A percentile compares a stretch with the other conserved stretches of the same genome.
phyloP scores from a whole-genome alignment of 2,329 filamentous ascomycete genomes.

The Aspergillus sp. region DNA sequence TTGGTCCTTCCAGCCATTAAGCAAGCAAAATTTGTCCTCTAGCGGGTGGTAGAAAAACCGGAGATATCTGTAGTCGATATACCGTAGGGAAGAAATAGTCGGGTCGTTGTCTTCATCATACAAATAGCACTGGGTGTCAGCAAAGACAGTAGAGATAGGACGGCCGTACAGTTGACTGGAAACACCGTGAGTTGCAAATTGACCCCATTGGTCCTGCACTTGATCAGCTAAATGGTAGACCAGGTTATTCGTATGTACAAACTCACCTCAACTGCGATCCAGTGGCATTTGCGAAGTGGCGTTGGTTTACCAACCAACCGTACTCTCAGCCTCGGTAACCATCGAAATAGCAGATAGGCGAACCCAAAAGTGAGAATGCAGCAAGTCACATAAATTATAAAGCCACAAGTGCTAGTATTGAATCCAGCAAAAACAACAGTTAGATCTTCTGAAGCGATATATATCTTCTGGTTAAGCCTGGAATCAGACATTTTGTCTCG shows the following conservation, averaged over 20 bases:
- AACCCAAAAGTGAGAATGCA: slow-evolving; percentile 69
- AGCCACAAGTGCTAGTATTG: slow-evolving; percentile 65
- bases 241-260: neutral
- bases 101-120: slow-evolving; percentile 66
- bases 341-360: slow-evolving; percentile 77
- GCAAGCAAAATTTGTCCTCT: slow-evolving; percentile 80
- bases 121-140: slow-evolving; percentile 47
- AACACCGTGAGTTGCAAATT: slow-evolving; percentile 72
- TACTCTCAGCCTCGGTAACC: slow-evolving; percentile 84
- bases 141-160: slow-evolving; percentile 56
- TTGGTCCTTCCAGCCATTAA: slow-evolving; percentile 90
- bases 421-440: slow-evolving; percentile 93
- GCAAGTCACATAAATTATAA: slow-evolving; percentile 59
- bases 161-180: slow-evolving; percentile 53
- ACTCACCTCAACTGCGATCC: slow-evolving; percentile 81
- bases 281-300: slow-evolving; percentile 68
- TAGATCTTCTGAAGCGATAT: slow-evolving; percentile 87
- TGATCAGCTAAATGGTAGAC: slow-evolving; percentile 18
- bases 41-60: slow-evolving; percentile 85
- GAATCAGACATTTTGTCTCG: slow-evolving; percentile 56
- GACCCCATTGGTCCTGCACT: slow-evolving; percentile 81
- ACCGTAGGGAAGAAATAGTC: slow-evolving; percentile 65
- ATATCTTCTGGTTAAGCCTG: slow-evolving; percentile 78
- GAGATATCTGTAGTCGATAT: slow-evolving; percentile 88
- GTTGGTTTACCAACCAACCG: slow-evolving; percentile 63